Evolutionary conservation across 345 rosid species (phyloP).

Genomic region (Salix caprea): DNA sequence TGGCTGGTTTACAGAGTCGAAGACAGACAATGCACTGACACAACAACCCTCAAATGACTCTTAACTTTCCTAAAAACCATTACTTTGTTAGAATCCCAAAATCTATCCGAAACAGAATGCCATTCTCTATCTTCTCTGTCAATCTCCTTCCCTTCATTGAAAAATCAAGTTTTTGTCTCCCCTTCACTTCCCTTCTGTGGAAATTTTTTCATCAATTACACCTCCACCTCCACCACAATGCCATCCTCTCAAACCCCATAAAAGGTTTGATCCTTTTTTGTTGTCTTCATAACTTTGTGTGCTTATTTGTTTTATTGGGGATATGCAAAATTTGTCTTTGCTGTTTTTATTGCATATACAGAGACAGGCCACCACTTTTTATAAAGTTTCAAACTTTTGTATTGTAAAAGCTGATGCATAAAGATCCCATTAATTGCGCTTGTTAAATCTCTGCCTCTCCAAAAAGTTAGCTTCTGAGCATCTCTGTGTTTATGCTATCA

Average conservation of each 20-base stretch:
- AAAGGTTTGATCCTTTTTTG: constrained; percentile 16
- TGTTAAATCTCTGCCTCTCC: constrained; percentile 15
- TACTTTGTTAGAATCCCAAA: constrained; percentile 20
- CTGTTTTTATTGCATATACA: constrained; percentile 3
- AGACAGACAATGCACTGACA: constrained; percentile 8
- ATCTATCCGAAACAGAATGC: constrained; percentile 22
- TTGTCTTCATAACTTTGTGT: background rate
- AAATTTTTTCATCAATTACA: background rate
- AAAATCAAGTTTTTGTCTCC: constrained; percentile 13
- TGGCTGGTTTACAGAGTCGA: constrained; percentile 33
- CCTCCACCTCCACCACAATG: constrained; percentile 11
- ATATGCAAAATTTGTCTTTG: constrained; percentile 23
- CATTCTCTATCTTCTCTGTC: constrained; percentile 10
- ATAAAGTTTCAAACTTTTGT: constrained; percentile 19
- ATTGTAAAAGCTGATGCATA: constrained; percentile 12
- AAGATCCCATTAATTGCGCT: constrained; percentile 59
- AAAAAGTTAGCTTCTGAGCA: constrained; percentile 29
- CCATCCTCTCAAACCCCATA: constrained; percentile 18
- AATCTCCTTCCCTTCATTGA: constrained; percentile 1
- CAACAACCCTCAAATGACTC: constrained; percentile 3
- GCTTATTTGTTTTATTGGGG: background rate
- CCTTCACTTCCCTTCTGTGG: constrained; percentile 10
- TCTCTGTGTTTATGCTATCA: constrained; percentile 28
- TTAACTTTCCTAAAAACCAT: background rate
- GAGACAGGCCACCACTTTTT: constrained; percentile 18